These are phyloP conservation scores for Alternaria conjuncta DNA, from an alignment of 2,329 filamentous ascomycete species.

Conservation along the genomic window DNA sequence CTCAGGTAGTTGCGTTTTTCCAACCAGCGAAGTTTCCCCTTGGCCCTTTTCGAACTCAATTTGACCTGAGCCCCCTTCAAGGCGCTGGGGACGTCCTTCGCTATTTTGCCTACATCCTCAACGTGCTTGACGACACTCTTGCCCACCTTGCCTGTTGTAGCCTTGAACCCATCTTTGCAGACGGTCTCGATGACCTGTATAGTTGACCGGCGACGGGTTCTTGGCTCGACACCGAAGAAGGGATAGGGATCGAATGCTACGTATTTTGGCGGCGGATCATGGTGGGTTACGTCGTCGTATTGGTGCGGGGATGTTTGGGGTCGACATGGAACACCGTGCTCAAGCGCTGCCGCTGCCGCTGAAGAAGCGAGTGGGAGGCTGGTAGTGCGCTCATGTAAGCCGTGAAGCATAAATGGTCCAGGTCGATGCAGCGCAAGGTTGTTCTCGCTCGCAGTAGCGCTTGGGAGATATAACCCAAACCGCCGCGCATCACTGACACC, in stretches of 20 bases:
- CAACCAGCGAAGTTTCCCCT: constrained; percentile 3
- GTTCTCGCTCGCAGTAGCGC: not conserved
- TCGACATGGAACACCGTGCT: not conserved
- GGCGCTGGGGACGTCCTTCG: not conserved
- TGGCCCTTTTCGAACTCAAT: constrained; percentile 2
- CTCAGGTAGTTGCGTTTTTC: constrained; percentile 4
- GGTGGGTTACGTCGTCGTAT: not conserved
- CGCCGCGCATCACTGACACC: not conserved
- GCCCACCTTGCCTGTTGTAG: constrained; percentile 1
- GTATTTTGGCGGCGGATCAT: constrained; percentile 6
- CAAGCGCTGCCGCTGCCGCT: not conserved
- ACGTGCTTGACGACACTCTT: constrained; percentile 1
- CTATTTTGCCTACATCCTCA: not conserved
- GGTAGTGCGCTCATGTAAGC: not conserved
- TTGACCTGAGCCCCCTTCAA: not conserved
- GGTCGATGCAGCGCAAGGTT: not conserved
- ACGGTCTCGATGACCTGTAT: not conserved
- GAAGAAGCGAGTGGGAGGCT: not conserved
- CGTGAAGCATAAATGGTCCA: not conserved
- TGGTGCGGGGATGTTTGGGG: not conserved
- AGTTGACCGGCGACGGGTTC: not conserved
- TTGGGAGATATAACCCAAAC: constrained; percentile 1
- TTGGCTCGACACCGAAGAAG: not conserved
- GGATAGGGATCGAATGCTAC: constrained; percentile 4
- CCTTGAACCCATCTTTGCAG: not conserved